phyloP scores from a whole-genome alignment of 768 basidiomycete genomes.

The Psilocybe azurescens region DNA sequence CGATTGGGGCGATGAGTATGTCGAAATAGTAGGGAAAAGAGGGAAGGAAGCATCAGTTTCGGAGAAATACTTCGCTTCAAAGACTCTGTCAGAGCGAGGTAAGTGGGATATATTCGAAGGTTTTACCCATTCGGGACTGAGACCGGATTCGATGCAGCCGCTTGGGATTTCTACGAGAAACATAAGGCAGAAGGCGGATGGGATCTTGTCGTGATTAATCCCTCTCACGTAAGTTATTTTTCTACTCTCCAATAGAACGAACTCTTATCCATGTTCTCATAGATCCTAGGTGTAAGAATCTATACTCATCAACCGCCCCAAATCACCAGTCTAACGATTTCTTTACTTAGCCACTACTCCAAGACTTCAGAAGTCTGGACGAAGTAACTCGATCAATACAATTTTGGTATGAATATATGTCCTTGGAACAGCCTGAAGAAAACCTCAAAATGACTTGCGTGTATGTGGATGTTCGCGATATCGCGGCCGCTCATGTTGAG shows the following conservation, averaged over 20 bases:
- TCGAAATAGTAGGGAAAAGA: slow-evolving; percentile 48
- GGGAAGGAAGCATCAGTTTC: slow-evolving; percentile 42
- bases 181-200: slow-evolving; percentile 48
- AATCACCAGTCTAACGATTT: neutral
- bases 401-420: slow-evolving; percentile 32
- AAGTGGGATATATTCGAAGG: neutral
- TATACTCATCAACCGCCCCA: neutral
- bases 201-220: slow-evolving; percentile 59
- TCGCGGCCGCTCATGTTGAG: slow-evolving; percentile 58
- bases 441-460: slow-evolving; percentile 20
- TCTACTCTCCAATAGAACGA: neutral
- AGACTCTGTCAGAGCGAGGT: slow-evolving; percentile 71
- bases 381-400: slow-evolving; percentile 40
- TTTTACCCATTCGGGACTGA: neutral
- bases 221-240: slow-evolving; percentile 38
- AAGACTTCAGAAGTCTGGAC: slow-evolving; percentile 36
- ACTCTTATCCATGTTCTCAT: neutral
- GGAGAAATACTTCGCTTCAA: slow-evolving; percentile 65
- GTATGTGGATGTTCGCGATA: slow-evolving; percentile 61
- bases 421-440: slow-evolving; percentile 25
- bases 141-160: slow-evolving; percentile 32
- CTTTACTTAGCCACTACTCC: slow-evolving; percentile 18
- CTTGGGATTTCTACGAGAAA: slow-evolving; percentile 46
- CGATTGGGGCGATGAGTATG: slow-evolving; percentile 66
- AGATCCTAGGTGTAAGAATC: slow-evolving; percentile 14